phyloP scores from a whole-genome alignment of 108 stramenopile species.

The Cyclotella kingstonii region DNA sequence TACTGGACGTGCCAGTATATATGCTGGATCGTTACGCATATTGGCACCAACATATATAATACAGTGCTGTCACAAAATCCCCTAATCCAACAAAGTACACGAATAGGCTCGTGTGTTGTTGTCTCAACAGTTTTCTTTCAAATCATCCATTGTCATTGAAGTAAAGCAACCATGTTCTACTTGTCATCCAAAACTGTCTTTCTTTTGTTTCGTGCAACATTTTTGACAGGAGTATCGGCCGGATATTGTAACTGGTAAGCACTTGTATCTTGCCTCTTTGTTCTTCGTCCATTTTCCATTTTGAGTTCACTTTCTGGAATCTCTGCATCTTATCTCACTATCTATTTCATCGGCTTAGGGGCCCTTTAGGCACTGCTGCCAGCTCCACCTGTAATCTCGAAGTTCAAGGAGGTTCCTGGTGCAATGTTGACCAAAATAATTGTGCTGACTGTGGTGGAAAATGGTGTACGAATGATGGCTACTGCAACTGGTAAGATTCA shows the following conservation, averaged over 20 bases:
- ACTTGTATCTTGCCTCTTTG: background rate
- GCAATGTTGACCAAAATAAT: slow-evolving; percentile 6
- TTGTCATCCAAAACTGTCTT: too few species aligned
- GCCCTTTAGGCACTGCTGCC: slow-evolving; percentile 15
- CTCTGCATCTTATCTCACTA: background rate
- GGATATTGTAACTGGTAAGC: slow-evolving; percentile 12
- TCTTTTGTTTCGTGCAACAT: background rate
- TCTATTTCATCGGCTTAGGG: background rate
- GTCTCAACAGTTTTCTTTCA: too few species aligned
- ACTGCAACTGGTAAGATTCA: slow-evolving; percentile 4
- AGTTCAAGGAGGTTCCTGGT: slow-evolving; percentile 32
- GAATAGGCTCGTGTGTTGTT: too few species aligned
- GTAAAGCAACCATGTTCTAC: too few species aligned
- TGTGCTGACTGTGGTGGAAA: slow-evolving; percentile 17
- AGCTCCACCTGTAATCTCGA: slow-evolving; percentile 20
- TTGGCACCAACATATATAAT: too few species aligned
- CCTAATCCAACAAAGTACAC: too few species aligned
- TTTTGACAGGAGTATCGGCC: background rate
- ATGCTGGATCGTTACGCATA: too few species aligned
- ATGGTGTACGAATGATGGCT: slow-evolving; percentile 15
- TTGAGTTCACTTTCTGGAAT: background rate
- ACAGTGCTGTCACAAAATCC: too few species aligned
- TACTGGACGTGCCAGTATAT: too few species aligned
- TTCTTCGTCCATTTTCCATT: background rate
- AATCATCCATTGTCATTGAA: too few species aligned